Conservation (phyloP, 768 basidiomycete genomes). For the Phaeotremella skinneri region DNA sequence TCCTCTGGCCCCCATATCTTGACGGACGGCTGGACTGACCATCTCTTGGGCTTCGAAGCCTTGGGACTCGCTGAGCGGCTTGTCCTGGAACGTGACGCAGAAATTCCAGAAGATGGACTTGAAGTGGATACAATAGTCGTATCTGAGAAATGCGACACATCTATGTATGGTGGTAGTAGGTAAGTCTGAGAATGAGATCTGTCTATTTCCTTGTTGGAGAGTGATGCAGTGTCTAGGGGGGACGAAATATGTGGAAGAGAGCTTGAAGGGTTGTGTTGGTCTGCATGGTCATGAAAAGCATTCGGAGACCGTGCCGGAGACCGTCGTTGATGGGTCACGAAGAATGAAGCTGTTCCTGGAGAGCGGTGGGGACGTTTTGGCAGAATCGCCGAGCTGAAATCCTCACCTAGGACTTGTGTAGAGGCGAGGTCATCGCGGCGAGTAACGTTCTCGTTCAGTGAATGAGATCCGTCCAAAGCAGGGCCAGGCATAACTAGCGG, state of each 20-base stretch:
- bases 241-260: no score
- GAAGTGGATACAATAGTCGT: neutral
- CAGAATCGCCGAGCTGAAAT: neutral
- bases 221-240: no score
- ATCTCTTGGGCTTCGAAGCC: no score
- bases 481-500: neutral
- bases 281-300: no score
- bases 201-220: neutral
- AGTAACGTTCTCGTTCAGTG: neutral
- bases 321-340: slow-evolving; percentile 14
- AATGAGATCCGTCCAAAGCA: neutral
- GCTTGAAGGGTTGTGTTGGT: no score
- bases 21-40: no score
- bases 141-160: neutral
- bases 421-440: slow-evolving; percentile 13
- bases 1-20: no score
- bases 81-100: neutral
- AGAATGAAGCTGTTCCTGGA: slow-evolving; percentile 26
- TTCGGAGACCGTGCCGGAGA: neutral
- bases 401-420: neutral
- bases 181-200: neutral
- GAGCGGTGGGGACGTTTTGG: slow-evolving; percentile 24
- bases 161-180: neutral
- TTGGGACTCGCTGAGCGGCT: neutral
- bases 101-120: neutral